Evolutionary conservation across 108 stramenopile species (phyloP), one percentile per base, ranked within the genome.

Genomic region (Nitzschia inconspicua): DNA sequence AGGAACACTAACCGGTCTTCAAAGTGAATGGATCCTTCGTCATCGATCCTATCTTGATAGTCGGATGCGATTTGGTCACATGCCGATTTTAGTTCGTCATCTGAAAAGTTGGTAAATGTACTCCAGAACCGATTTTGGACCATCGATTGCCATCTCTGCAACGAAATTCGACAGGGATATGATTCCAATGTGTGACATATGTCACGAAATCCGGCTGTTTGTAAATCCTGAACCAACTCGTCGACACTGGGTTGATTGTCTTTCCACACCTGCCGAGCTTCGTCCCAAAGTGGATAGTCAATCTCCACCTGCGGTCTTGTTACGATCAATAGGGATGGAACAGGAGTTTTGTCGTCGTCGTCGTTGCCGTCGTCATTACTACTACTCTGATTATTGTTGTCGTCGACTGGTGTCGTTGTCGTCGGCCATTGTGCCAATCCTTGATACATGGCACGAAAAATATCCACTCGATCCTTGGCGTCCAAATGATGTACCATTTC

Each of bases 271-370:
- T 71, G 20, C 13, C 54, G 41, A 3, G 86, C 86, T 27, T 63
- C 82, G 4, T 52, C 50, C 82, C 82, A 87, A 0, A 87, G 54
- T 28, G 86, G 86, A 68, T 87, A 87, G 47, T 87, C 86, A 65
- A 84, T 79, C 0, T 82, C 86, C 3, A 53, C 36, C 51, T 78
- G 75, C 4, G 86, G 86, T 16, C 81, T 52, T 6, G 86, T 87
- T 2, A 86, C 50, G 43, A 87, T 80, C 4, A 82, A 50, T 1
- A 87, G 35, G 7, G 62, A 43, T 24, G 79, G 70, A n/a, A n/a
- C n/a, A 3, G 47, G 37, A 8, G 20, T 49, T 7, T 41, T 37
- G 8, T 24, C 11, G 3, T 31, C 22, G 32, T 19, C 14, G 2
- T 40, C 10, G 30, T 35, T 35, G 44, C 37, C 6, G 47, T 2